These are phyloP conservation scores for Aureobasidium zeae DNA, from an alignment of 2,329 filamentous ascomycete genomes.

Conservation along the genomic window DNA sequence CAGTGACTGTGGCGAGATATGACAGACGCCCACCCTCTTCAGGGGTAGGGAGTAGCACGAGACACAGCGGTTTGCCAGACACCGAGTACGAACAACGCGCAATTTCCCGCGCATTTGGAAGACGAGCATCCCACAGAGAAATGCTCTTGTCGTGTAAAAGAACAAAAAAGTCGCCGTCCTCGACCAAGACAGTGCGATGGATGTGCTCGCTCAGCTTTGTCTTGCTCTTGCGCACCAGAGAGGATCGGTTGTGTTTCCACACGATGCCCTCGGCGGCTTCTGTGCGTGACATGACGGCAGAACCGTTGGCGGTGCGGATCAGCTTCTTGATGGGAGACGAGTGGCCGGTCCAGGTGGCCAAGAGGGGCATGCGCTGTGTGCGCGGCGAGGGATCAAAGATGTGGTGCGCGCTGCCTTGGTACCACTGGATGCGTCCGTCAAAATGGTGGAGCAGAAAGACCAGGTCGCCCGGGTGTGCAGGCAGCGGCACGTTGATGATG, in stretches of 20 bases:
- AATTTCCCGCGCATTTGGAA: conserved; percentile 49
- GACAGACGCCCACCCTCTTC: conserved; percentile 41
- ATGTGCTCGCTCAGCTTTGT: conserved; percentile 63
- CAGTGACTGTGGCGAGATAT: conserved; percentile 75
- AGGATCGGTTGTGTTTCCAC: conserved; percentile 62
- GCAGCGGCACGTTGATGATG: conserved; percentile 52
- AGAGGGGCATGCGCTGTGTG: conserved; percentile 50
- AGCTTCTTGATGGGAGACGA: conserved; percentile 73
- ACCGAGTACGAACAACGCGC: conserved; percentile 50
- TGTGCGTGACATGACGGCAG: conserved; percentile 72
- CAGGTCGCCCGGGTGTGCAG: conserved; percentile 16
- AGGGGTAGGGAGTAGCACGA: conserved; percentile 63
- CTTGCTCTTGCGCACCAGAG: conserved; percentile 56
- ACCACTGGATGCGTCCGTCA: conserved; percentile 74
- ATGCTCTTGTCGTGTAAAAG: conserved; percentile 64
- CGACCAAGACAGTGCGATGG: conserved; percentile 67
- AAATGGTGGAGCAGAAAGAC: conserved; percentile 70
- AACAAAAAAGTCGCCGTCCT: conserved; percentile 70
- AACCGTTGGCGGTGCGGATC: conserved; percentile 72
- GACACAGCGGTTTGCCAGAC: conserved; percentile 64
- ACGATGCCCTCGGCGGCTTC: conserved; percentile 69
- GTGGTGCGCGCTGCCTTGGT: conserved; percentile 66
- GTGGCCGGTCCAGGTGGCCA: conserved; percentile 74
- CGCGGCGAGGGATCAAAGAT: conserved; percentile 66
- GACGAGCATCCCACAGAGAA: conserved; percentile 70